These are phyloP conservation scores for Nakazawaea populi DNA, from an alignment of 805 yeast genomes.

Conservation along the genomic window DNA sequence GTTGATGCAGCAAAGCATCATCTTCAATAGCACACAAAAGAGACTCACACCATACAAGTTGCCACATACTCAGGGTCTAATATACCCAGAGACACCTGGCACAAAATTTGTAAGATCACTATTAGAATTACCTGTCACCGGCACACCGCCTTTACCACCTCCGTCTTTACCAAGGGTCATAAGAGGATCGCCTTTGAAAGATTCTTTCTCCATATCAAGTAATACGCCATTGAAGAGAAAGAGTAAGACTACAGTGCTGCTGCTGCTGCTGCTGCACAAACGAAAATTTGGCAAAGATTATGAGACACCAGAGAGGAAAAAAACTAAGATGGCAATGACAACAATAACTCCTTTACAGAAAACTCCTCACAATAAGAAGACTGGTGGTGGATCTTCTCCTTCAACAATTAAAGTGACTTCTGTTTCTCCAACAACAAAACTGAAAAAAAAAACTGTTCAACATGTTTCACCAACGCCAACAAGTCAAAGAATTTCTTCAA, in stretches of 20 bases:
- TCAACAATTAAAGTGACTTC: constrained; percentile 10
- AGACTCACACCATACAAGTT: constrained; percentile 5
- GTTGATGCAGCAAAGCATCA: constrained; percentile 5
- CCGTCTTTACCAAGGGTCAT: not conserved
- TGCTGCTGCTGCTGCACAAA: not conserved
- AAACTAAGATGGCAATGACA: not conserved
- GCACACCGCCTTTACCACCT: constrained; percentile 7
- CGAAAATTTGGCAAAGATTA: not conserved
- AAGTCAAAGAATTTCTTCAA: not conserved
- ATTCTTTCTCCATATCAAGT: not conserved
- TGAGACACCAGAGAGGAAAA: constrained; percentile 9
- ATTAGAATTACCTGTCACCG: constrained; percentile 8
- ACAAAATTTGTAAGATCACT: constrained; percentile 9
- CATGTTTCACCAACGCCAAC: constrained; percentile 9
- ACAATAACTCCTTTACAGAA: not conserved
- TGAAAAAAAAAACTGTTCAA: constrained; percentile 3
- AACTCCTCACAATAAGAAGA: not conserved
- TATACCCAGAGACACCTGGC: constrained; percentile 12
- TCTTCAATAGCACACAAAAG: constrained; percentile 3
- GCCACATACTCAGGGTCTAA: not conserved
- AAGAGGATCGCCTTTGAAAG: constrained; percentile 9
- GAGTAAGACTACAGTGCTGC: not conserved
- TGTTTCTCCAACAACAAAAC: constrained; percentile 7
- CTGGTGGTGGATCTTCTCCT: constrained; percentile 7
- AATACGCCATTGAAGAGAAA: constrained; percentile 1